Evolutionary conservation across 495 filamentous ascomycete genomes (phyloP), one percentile per base, ranked within the genome.

Genomic region (Xylaria cubensis): DNA sequence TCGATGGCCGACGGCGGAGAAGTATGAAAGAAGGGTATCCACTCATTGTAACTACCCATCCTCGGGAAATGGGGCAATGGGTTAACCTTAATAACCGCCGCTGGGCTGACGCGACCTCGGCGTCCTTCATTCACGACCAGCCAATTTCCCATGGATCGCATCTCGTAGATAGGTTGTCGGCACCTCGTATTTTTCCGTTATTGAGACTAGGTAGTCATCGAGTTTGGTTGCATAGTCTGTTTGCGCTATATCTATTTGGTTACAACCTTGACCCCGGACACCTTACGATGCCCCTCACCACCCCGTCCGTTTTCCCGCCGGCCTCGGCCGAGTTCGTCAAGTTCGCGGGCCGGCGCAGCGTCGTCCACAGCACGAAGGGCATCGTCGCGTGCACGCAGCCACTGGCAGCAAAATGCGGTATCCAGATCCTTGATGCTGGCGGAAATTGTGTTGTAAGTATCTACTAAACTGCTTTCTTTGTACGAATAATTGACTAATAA

Each of bases 341-440:
- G 55, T 97, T 94, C 80, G 85, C 94, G 12, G 95, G 93, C 78
- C 90, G 96, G 50, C 89, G 96, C 73, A 97, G 94, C 73, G 93
- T 94, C 42, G 92, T 98, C 9, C 94, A 98, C 79, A 97, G 94
- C 80, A 93, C 92, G 21, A 92, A 97, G 80, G 96, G 94, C 44
- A 97, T 99, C 58, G 91, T 99, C 65, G 87, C 95, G 39, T 97
- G 92, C 77, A 93, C 93, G 2, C 96, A 99, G 82, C 93, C 96
- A 9, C 86, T 99, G 63, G 96, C 96, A 12, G 92, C 93, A 21
- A 92, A 93, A 78, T 95, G 94, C 55, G 96, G 96, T 39, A 88
- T 98, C 56, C 88, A 90, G 64, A 88, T 98, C 53, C 86, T 99
- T 36, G 90, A 90, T 69, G 89, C 91, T 48, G 96, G 96, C 34